These are phyloP conservation scores for Candolleomyces aberdarensis DNA, from an alignment of 768 basidiomycete genomes.

Conservation along the genomic window DNA sequence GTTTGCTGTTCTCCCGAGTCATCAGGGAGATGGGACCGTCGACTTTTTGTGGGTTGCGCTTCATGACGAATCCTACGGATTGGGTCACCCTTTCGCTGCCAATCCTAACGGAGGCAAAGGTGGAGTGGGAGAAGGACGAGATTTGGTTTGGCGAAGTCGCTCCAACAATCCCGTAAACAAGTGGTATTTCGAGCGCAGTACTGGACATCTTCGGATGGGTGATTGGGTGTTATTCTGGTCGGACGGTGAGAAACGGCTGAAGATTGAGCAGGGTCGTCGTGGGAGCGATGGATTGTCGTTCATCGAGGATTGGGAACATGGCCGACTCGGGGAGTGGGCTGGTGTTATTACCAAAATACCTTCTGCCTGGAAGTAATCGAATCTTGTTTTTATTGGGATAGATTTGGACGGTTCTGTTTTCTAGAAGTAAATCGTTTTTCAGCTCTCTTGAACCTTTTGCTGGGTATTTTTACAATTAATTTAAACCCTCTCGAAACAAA, in stretches of 20 bases:
- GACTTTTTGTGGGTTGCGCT: constrained; percentile 99
- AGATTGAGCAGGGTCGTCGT: constrained; percentile 63
- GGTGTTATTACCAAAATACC: constrained; percentile 67
- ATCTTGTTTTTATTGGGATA: not conserved
- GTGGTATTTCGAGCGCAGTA: constrained; percentile 98
- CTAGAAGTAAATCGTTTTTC: not conserved
- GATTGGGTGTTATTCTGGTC: constrained; percentile 98
- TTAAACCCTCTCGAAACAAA: not conserved
- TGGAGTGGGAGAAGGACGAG: constrained; percentile 86
- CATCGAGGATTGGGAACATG: constrained; percentile 74
- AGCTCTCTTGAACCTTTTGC: too few species aligned
- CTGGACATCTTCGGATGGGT: constrained; percentile 83
- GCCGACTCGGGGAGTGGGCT: constrained; percentile 67
- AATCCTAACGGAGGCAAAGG: constrained; percentile 94
- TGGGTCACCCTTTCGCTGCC: constrained; percentile 88
- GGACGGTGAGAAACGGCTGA: constrained; percentile 87
- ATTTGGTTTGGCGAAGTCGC: constrained; percentile 94
- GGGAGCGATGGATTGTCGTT: constrained; percentile 64
- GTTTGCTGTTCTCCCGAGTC: constrained; percentile 91
- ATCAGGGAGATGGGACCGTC: constrained; percentile 98
- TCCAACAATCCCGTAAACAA: constrained; percentile 96
- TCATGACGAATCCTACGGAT: constrained; percentile 96
- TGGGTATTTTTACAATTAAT: not conserved
- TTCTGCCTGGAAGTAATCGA: not conserved
- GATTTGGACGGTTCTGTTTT: not conserved